Percentiles rank a stretch among this genome's conserved stretches.
phyloP scores from a whole-genome alignment of 2,329 filamentous ascomycete species.

The Paramyrothecium roridum region DNA sequence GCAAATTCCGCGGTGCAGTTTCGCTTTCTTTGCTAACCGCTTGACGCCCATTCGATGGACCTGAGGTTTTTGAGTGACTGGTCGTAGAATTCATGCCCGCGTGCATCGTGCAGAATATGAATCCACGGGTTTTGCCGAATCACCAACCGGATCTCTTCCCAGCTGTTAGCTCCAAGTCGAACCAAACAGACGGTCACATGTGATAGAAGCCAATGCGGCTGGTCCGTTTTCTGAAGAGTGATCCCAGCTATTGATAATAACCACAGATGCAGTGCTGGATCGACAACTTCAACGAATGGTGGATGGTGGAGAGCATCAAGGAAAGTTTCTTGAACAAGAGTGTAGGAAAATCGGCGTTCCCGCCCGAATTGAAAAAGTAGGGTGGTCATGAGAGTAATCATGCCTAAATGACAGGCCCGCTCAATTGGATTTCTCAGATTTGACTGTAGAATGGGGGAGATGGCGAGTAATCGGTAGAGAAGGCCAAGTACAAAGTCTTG shows the following conservation, averaged over 20 bases:
- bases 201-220: background rate
- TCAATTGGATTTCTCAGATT: background rate
- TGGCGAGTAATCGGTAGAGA: background rate
- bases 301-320: background rate
- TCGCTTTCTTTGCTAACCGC: too few species aligned
- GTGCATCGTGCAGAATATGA: background rate
- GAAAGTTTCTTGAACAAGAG: background rate
- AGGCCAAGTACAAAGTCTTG: background rate
- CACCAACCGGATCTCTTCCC: background rate
- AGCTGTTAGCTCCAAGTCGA: background rate
- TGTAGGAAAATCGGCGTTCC: background rate
- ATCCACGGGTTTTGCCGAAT: background rate
- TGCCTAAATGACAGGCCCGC: background rate
- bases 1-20: too few species aligned
- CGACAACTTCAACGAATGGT: background rate
- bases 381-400: background rate
- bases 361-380: background rate
- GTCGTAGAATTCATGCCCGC: background rate
- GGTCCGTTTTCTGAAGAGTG: background rate
- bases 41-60: too few species aligned
- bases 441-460: background rate
- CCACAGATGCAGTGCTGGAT: constrained; percentile 7
- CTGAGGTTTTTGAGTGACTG: too few species aligned
- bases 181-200: background rate
- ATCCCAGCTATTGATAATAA: background rate